phyloP scores from a whole-genome alignment of 495 filamentous ascomycete genomes.

The Tuber microsphaerosporum region DNA sequence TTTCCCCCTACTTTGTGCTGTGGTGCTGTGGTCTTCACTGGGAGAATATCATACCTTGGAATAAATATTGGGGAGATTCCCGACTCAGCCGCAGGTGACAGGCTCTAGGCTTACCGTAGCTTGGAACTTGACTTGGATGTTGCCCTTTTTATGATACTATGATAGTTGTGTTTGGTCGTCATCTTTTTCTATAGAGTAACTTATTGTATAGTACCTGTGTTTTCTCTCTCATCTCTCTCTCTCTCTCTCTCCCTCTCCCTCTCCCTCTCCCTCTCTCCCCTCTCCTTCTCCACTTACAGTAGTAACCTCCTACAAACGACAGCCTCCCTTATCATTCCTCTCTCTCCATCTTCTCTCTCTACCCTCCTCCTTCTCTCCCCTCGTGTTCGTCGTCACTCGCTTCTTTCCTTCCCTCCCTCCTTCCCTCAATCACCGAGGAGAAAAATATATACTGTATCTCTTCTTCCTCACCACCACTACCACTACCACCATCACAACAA shows the following conservation, averaged over 20 bases:
- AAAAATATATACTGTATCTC: neutral
- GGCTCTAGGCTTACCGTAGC: neutral
- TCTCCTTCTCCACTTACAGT: neutral
- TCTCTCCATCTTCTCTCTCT: neutral
- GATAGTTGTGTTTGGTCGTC: neutral
- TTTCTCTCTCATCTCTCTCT: neutral
- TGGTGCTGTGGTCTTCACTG: too few relatives aligned
- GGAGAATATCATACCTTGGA: neutral
- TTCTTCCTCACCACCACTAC: neutral
- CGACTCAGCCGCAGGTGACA: neutral
- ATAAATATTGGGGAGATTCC: neutral
- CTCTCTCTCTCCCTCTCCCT: neutral
- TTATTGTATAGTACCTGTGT: neutral
- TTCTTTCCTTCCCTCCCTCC: neutral
- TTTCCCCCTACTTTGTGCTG: neutral
- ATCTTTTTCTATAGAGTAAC: neutral
- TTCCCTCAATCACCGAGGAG: neutral
- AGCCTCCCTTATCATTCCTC: neutral
- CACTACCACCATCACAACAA: neutral
- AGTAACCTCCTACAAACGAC: neutral
- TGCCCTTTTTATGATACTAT: neutral
- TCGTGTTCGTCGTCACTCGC: neutral
- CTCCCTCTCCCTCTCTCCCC: neutral
- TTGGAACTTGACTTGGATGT: neutral
- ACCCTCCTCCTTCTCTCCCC: neutral